Base-by-base conservation (phyloP, 805 yeast genomes). In the Candida schatavii region DNA sequence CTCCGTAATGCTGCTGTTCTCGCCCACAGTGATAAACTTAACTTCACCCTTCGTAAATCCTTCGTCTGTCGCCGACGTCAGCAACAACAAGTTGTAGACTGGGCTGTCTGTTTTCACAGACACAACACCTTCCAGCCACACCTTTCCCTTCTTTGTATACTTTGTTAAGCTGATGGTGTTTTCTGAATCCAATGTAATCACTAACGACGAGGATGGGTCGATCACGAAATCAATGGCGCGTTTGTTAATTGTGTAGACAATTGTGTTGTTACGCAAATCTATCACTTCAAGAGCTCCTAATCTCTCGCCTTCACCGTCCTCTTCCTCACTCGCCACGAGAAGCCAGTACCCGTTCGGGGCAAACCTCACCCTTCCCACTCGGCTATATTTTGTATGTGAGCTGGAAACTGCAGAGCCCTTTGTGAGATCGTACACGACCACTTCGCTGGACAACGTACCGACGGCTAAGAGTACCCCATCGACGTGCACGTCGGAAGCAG, bases 321-420 rank as follows among this genome's bases (percentile, higher is more conserved):
- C 52, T 0, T 48, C 48, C 15, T 53, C 62, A 3, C 54, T 40
- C 5, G 59, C 50, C 2, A 61, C 73, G 34, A 74, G 55, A 15
- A 84, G 54, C 75, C 83, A 80, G 56, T 78, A 81, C 1, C 91
- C 91, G 53, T 84, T 84, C 22, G 68, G 63, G 2, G 83, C 84
- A 60, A 81, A 82, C 32, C 56, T 52, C 10, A 81, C 42, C n/a
- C 62, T 56, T 4, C 57, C 47, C 7, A 75, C 61, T 1, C 40
- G 28, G 1, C 49, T 43, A 27, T 50, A 47, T n/a, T 51, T 55
- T 1, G 57, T 48, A 7, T 29, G n/a, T 7, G 30, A 17, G 27
- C 26, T 14, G 11, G 41, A 38, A 4, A 38, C 19, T 5, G 18
- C 15, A 2, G 46, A 45, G 2, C 74, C 68, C 22, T 62, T 58